Conservation (phyloP, 2,329 filamentous ascomycete species). For the Pseudonectria buxi region DNA sequence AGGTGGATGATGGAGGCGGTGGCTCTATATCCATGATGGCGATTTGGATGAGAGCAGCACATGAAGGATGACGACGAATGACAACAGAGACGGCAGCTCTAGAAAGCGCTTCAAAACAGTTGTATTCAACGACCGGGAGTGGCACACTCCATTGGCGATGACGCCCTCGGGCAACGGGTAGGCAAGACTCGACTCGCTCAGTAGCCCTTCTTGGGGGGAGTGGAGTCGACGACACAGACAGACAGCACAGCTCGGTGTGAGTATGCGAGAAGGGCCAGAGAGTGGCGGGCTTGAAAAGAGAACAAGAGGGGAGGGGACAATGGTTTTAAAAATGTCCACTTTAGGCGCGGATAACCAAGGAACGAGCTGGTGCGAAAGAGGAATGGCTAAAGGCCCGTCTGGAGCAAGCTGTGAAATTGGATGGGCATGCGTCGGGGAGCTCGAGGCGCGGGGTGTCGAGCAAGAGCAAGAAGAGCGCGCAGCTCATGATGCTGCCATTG, state of each 20-base stretch:
- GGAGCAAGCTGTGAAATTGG: slow-evolving; percentile 9
- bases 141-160: slow-evolving; percentile 17
- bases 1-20: slow-evolving; percentile 21
- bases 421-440: slow-evolving; percentile 7
- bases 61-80: slow-evolving; percentile 15
- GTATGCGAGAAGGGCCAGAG: too few species aligned
- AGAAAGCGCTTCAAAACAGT: slow-evolving; percentile 17
- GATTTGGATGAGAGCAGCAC: slow-evolving; percentile 2
- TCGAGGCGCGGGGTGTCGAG: slow-evolving; percentile 7
- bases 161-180: slow-evolving; percentile 4
- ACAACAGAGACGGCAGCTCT: slow-evolving; percentile 14
- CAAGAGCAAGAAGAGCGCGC: slow-evolving; percentile 12
- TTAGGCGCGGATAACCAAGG: too few species aligned
- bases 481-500: slow-evolving; percentile 12
- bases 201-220: slow-evolving; percentile 4
- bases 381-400: slow-evolving; percentile 8
- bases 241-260: slow-evolving; percentile 3
- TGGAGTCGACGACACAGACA: slow-evolving; percentile 9
- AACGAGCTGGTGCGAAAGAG: slow-evolving; percentile 11
- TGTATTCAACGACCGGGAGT: slow-evolving; percentile 8
- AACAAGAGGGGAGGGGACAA: too few species aligned
- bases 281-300: too few species aligned
- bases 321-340: too few species aligned
- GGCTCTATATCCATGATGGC: slow-evolving; percentile 20
- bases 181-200: slow-evolving; percentile 13